phyloP scores from a whole-genome alignment of 148 eudicot genomes.

The Camellia japonica region DNA sequence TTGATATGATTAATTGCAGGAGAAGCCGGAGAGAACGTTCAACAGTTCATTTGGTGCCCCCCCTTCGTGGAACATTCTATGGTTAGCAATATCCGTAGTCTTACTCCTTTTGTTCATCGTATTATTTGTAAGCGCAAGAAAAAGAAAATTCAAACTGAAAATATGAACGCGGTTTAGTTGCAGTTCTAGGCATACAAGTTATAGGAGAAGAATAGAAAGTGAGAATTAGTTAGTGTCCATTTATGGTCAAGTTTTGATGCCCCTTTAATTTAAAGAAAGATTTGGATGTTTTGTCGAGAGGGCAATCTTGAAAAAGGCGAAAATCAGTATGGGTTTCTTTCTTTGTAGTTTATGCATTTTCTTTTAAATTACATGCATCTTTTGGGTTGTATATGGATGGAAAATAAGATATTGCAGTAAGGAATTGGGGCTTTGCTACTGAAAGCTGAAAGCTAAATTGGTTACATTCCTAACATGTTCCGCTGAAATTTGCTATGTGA shows the following conservation, averaged over 20 bases:
- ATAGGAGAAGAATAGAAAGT: background rate
- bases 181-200: background rate
- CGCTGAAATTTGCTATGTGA: no score
- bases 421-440: background rate
- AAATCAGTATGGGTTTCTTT: background rate
- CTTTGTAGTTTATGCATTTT: background rate
- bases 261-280: slow-evolving; percentile 12
- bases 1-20: slow-evolving; percentile 43
- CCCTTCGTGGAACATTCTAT: slow-evolving; percentile 37
- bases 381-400: background rate
- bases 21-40: slow-evolving; percentile 23
- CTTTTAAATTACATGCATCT: background rate
- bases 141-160: slow-evolving; percentile 6
- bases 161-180: slow-evolving; percentile 5
- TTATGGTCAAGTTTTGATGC: background rate
- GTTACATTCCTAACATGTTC: no score
- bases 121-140: slow-evolving; percentile 13
- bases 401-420: background rate
- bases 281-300: slow-evolving; percentile 18
- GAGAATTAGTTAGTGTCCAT: background rate
- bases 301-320: background rate
- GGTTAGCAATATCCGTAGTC: slow-evolving; percentile 17
- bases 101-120: slow-evolving; percentile 10
- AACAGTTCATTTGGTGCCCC: slow-evolving; percentile 23
- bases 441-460: no score